phyloP scores from a whole-genome alignment of 768 basidiomycete genomes.

The Sarcomyxa edulis region DNA sequence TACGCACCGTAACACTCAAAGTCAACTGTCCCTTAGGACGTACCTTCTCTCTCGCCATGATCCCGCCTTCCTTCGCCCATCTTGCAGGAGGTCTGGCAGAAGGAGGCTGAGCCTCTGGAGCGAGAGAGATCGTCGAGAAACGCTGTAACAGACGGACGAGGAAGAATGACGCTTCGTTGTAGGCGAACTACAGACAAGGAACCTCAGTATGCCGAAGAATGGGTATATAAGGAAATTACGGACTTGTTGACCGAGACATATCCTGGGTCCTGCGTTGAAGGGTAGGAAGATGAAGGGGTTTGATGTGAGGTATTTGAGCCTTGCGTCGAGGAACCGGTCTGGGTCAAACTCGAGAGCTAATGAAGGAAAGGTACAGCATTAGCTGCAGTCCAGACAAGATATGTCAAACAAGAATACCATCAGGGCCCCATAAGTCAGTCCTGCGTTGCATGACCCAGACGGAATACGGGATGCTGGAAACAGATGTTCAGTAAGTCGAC shows the following conservation, averaged over 20 bases:
- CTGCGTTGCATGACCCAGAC: constrained; percentile 58
- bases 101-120: constrained; percentile 37
- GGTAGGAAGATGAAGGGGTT: constrained; percentile 57
- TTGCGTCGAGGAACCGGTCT: constrained; percentile 60
- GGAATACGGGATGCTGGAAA: constrained; percentile 35
- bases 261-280: constrained; percentile 47
- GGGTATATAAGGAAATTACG: constrained; percentile 1
- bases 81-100: constrained; percentile 35
- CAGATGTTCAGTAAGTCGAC: not conserved
- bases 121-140: constrained; percentile 42
- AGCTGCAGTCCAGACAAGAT: not conserved
- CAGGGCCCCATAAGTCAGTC: constrained; percentile 62
- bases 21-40: constrained; percentile 47
- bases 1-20: constrained; percentile 39
- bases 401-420: constrained; percentile 33
- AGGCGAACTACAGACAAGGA: constrained; percentile 45
- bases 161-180: constrained; percentile 61
- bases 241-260: constrained; percentile 49
- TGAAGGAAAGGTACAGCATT: not conserved
- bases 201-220: not conserved
- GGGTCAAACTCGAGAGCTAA: constrained; percentile 62
- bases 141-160: constrained; percentile 54
- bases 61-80: constrained; percentile 33
- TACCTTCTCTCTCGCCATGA: constrained; percentile 41
- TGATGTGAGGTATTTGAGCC: constrained; percentile 49